A percentile compares a stretch with the other conserved stretches of the same genome.
These are phyloP conservation scores for Nymphaea colorata DNA, from an alignment of 164 flowering plant species.

Conservation along the genomic window DNA sequence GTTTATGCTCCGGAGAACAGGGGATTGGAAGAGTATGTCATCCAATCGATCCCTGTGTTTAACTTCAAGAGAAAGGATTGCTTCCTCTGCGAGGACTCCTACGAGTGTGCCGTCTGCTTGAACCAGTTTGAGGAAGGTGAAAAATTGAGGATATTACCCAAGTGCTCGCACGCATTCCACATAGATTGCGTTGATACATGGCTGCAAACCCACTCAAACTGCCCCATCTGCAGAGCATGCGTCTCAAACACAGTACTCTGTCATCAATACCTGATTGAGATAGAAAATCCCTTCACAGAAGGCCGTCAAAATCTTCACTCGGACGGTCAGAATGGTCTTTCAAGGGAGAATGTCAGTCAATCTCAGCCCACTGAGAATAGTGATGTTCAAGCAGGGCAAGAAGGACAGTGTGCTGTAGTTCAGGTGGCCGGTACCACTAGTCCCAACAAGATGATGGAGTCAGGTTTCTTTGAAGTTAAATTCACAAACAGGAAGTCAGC, in stretches of 20 bases:
- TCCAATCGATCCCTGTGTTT: slow-evolving; percentile 60
- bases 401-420: neutral
- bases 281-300: slow-evolving; percentile 19
- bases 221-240: slow-evolving; percentile 85
- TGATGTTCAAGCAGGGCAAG: neutral
- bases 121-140: slow-evolving; percentile 73
- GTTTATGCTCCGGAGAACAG: slow-evolving; percentile 21
- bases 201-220: slow-evolving; percentile 81
- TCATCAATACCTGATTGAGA: slow-evolving; percentile 1
- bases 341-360: neutral
- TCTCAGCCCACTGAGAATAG: neutral
- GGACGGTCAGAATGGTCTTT: slow-evolving; percentile 30
- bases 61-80: slow-evolving; percentile 30
- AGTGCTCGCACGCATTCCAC: slow-evolving; percentile 71
- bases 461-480: neutral
- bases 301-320: slow-evolving; percentile 2
- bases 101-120: slow-evolving; percentile 84
- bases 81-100: slow-evolving; percentile 9
- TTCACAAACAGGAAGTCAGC: slow-evolving; percentile 23
- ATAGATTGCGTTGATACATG: slow-evolving; percentile 91
- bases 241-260: slow-evolving; percentile 23
- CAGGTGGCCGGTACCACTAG: slow-evolving; percentile 8
- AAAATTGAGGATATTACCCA: slow-evolving; percentile 62
- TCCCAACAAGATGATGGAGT: slow-evolving; percentile 1
- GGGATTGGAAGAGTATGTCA: slow-evolving; percentile 65